These are phyloP conservation scores for Tulasnella sp. DNA, from an alignment of 768 basidiomycete genomes.

Conservation along the genomic window DNA sequence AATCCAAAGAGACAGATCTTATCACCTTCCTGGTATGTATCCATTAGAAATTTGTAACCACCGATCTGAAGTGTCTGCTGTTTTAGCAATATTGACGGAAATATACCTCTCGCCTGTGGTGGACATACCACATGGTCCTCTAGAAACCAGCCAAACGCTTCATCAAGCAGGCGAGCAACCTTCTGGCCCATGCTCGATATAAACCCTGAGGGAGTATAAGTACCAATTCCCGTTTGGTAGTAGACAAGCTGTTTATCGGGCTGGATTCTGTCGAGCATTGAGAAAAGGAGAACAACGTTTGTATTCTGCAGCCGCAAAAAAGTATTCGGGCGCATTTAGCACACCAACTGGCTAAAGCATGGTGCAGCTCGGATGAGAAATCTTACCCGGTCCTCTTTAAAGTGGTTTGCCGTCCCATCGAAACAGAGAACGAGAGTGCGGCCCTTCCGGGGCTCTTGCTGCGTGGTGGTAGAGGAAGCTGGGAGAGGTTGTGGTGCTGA, in stretches of 20 bases:
- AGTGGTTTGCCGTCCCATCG: constrained; percentile 18
- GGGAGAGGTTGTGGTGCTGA: no score
- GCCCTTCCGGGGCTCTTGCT: no score
- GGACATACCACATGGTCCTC: constrained; percentile 49
- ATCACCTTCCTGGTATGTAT: constrained; percentile 48
- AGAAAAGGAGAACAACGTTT: constrained; percentile 67
- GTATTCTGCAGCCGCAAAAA: constrained; percentile 52
- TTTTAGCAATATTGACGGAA: no score
- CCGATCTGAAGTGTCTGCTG: constrained; percentile 49
- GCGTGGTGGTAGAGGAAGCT: no score
- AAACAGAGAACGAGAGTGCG: constrained; percentile 32
- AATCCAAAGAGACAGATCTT: constrained; percentile 83
- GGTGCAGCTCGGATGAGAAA: no score
- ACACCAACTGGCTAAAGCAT: no score
- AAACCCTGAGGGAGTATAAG: constrained; percentile 45
- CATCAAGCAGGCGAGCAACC: constrained; percentile 57
- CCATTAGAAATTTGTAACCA: constrained; percentile 29
- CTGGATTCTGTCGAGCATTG: constrained; percentile 58
- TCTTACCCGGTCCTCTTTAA: no score
- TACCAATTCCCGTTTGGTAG: constrained; percentile 55
- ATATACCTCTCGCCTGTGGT: not conserved
- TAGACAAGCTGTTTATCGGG: constrained; percentile 58
- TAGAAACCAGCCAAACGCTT: constrained; percentile 72
- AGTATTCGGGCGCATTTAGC: no score
- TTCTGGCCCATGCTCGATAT: constrained; percentile 56